These are phyloP conservation scores for Salvia sclarea DNA, from an alignment of 305 asterid genomes.

Conservation along the genomic window DNA sequence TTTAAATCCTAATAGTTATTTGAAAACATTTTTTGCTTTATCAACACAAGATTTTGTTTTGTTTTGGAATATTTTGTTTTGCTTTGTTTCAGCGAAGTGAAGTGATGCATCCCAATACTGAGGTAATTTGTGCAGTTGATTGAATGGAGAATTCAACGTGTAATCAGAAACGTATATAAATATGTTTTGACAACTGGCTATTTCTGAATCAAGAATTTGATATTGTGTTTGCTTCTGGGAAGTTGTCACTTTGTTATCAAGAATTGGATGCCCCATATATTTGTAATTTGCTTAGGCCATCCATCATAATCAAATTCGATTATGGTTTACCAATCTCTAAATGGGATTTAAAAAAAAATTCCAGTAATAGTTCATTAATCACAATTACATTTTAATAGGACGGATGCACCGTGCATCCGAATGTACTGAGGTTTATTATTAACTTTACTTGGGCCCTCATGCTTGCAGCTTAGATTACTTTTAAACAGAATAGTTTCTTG, in stretches of 20 bases:
- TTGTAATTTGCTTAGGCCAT: too few species aligned
- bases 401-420: too few species aligned
- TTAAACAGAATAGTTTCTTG: neutral
- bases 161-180: neutral
- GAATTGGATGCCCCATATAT: neutral
- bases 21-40: neutral
- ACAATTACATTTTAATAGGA: too few species aligned
- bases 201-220: neutral
- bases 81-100: too few species aligned
- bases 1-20: neutral
- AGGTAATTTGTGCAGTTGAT: conserved; percentile 3
- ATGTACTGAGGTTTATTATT: too few species aligned
- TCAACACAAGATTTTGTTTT: neutral
- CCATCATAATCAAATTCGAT: too few species aligned
- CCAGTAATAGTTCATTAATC: too few species aligned
- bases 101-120: conserved; percentile 7
- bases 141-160: neutral
- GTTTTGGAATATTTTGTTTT: too few species aligned
- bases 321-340: too few species aligned
- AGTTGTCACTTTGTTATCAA: too few species aligned
- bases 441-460: too few species aligned
- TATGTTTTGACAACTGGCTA: neutral
- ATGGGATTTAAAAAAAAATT: too few species aligned
- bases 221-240: neutral
- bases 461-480: neutral